A percentile compares a stretch with the other conserved stretches of the same genome.
phyloP scores from a whole-genome alignment of 1,139 yeast genomes.

The Pichia sp. region DNA sequence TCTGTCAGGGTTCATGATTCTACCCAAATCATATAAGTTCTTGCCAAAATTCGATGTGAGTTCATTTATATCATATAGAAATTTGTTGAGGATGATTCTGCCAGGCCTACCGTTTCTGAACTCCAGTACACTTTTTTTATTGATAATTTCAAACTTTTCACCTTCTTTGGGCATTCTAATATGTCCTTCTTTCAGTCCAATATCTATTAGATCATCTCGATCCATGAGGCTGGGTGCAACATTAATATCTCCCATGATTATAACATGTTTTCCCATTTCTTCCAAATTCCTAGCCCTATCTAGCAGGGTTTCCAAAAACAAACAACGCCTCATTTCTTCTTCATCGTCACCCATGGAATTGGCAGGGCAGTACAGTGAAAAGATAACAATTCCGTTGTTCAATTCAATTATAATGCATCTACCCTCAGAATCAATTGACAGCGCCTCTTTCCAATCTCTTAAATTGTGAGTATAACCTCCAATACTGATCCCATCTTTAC shows the following conservation, averaged over 20 bases:
- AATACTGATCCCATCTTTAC: slow-evolving; percentile 27
- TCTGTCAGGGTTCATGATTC: slow-evolving; percentile 49
- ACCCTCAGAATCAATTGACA: slow-evolving; percentile 72
- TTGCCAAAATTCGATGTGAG: slow-evolving; percentile 7
- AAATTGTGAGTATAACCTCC: slow-evolving; percentile 63
- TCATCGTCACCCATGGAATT: slow-evolving; percentile 66
- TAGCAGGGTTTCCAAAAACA: slow-evolving; percentile 51
- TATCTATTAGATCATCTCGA: slow-evolving; percentile 62
- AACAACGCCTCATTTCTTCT: slow-evolving; percentile 54
- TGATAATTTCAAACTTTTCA: slow-evolving; percentile 5
- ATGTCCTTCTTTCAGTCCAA: slow-evolving; percentile 27
- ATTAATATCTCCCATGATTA: slow-evolving; percentile 84
- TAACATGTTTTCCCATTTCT: slow-evolving; percentile 51
- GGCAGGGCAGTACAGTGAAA: slow-evolving; percentile 89
- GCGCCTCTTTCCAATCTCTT: slow-evolving; percentile 30
- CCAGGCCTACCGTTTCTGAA: slow-evolving; percentile 20
- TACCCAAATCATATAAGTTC: slow-evolving; percentile 47
- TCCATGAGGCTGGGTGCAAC: slow-evolving; percentile 75
- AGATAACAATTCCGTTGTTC: slow-evolving; percentile 51
- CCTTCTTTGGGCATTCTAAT: neutral
- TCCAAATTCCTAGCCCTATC: slow-evolving; percentile 49
- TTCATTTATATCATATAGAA: slow-evolving; percentile 21
- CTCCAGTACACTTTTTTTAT: slow-evolving; percentile 24
- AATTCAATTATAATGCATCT: slow-evolving; percentile 71
- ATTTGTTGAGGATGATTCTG: slow-evolving; percentile 16